Evolutionary conservation across 192 early-diverging fungal genomes (phyloP).

Genomic region (Podila verticillata): DNA sequence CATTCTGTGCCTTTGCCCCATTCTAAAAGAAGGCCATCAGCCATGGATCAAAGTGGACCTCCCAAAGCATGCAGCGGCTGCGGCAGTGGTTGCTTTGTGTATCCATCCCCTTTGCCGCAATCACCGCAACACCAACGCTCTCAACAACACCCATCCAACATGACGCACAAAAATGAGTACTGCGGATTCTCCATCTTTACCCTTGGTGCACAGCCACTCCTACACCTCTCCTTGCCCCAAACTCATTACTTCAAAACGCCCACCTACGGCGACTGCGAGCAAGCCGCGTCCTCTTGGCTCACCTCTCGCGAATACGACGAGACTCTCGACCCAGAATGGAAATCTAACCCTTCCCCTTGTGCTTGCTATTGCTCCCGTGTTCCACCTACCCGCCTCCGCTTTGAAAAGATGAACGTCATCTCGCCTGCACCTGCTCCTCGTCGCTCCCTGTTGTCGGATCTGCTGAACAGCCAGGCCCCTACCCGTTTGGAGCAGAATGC

Average conservation of each 20-base stretch:
- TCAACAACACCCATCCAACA: background rate
- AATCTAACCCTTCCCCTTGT: constrained; percentile 6
- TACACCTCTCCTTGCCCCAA: background rate
- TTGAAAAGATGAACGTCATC: constrained; percentile 27
- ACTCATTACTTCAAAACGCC: background rate
- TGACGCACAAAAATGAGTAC: background rate
- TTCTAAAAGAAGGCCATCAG: too few relatives aligned
- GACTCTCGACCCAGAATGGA: background rate
- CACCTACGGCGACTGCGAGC: background rate
- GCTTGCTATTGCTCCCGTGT: background rate
- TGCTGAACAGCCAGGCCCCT: constrained; percentile 33
- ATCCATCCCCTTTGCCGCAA: background rate
- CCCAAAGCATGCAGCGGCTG: background rate
- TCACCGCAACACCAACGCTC: too few relatives aligned
- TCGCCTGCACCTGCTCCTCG: constrained; percentile 17
- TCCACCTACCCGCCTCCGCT: constrained; percentile 7
- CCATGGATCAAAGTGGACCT: too few relatives aligned
- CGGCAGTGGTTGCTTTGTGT: background rate
- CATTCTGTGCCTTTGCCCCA: too few relatives aligned
- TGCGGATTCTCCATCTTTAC: background rate
- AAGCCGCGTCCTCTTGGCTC: background rate
- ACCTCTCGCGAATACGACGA: background rate
- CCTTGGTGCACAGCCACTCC: background rate
- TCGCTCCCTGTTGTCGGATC: constrained; percentile 41
- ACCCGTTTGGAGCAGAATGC: constrained; percentile 44